Evolutionary conservation across 2,329 filamentous ascomycete genomes (phyloP).

Genomic region (Lachnellula cervina): DNA sequence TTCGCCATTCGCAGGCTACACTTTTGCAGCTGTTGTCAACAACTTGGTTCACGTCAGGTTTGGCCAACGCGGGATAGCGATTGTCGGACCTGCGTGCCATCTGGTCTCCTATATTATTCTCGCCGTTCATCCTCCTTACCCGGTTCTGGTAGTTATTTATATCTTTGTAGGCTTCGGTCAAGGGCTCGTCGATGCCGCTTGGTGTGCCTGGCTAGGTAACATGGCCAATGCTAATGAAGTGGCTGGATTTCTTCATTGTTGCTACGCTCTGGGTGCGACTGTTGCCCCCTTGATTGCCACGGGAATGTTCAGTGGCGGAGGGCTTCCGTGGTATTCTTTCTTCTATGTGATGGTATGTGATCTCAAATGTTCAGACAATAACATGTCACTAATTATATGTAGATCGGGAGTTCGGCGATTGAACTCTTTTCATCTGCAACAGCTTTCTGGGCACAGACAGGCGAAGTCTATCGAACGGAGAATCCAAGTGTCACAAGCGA

Average conservation of each 20-base stretch:
- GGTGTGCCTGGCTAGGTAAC: constrained; percentile 60
- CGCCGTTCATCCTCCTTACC: constrained; percentile 63
- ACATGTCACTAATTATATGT: neutral
- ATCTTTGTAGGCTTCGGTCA: constrained; percentile 67
- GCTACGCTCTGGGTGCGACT: constrained; percentile 67
- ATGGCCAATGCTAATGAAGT: constrained; percentile 66
- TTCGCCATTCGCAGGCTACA: constrained; percentile 61
- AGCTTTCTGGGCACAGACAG: constrained; percentile 62
- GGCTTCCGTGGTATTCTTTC: constrained; percentile 65
- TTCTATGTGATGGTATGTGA: constrained; percentile 67
- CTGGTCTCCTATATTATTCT: constrained; percentile 61
- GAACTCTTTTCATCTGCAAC: constrained; percentile 48
- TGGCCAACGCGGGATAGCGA: constrained; percentile 67
- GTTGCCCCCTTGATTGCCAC: constrained; percentile 67
- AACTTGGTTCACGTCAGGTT: constrained; percentile 51
- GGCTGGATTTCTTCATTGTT: constrained; percentile 66
- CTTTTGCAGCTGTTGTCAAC: constrained; percentile 57
- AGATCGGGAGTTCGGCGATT: constrained; percentile 50
- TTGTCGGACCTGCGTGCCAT: constrained; percentile 59
- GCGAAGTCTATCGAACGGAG: constrained; percentile 48
- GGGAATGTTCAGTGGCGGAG: constrained; percentile 59
- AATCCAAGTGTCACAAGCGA: constrained; percentile 41
- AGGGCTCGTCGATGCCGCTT: constrained; percentile 58
- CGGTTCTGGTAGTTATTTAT: constrained; percentile 59
- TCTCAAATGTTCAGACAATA: neutral